A percentile compares a stretch with the other conserved stretches of the same genome.
Evolutionary conservation across 805 yeast genomes (phyloP).

Genomic region (Tetrapisispora fleetii): DNA sequence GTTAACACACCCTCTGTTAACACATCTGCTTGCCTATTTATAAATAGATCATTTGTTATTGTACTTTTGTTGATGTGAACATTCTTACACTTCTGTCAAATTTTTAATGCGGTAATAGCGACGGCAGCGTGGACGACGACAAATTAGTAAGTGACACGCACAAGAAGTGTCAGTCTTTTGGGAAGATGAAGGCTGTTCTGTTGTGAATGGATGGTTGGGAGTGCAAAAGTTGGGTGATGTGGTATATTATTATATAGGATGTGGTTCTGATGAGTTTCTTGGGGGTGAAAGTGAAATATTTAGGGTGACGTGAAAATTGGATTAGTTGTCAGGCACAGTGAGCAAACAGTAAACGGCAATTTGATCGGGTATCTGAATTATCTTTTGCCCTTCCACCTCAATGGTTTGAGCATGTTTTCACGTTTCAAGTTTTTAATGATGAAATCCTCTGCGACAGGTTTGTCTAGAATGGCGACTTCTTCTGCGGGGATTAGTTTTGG

Average conservation of each 20-base stretch:
- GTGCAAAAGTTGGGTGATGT: background rate
- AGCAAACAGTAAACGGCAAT: no score
- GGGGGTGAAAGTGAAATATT: no score
- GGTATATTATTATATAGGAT: background rate
- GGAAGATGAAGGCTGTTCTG: background rate
- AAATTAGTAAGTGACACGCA: background rate
- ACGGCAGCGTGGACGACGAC: background rate
- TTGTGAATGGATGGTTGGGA: background rate
- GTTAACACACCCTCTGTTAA: no score
- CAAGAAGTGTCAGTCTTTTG: background rate
- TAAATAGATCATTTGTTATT: background rate
- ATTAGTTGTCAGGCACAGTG: no score
- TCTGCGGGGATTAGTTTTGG: slow-evolving; percentile 50
- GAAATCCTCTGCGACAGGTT: slow-evolving; percentile 48
- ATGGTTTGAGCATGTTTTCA: slow-evolving; percentile 8
- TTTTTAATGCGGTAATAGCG: background rate
- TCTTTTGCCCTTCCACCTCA: background rate
- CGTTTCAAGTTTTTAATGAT: slow-evolving; percentile 38
- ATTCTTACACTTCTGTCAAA: background rate
- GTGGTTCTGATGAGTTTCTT: no score
- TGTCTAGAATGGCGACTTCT: slow-evolving; percentile 57
- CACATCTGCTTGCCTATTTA: background rate
- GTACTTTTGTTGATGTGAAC: background rate
- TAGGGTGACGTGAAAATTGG: no score
- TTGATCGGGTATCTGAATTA: no score